Base-by-base conservation (phyloP, 2,329 filamentous ascomycete species). In the Monosporascus sp. region DNA sequence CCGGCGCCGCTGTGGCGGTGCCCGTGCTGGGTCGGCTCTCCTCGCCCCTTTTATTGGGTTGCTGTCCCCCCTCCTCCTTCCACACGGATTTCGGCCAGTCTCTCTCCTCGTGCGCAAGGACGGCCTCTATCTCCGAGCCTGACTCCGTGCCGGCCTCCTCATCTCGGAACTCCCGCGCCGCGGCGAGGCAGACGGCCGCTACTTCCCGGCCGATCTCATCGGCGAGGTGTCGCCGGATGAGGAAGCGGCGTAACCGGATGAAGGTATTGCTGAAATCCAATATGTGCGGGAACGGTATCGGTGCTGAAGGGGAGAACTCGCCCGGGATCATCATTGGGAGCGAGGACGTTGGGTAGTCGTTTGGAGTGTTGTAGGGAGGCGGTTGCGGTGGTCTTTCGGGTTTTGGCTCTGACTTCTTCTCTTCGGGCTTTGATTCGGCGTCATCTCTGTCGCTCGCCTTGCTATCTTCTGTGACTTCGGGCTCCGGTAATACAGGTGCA, bases 201-300 rank as follows among this genome's bases (percentile, higher is more conserved):
- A 95, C 91, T 59, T 97, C 85, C 43, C 90, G 86, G 50, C 94
- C 94, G 56, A 97, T 85, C 46, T 86, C 80, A 66, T 99, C 93
- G 58, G 93, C 93, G n/a, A 96, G 79, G 58, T 83, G 75, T 51
- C 94, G 87, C 56, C 87, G 86, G 69, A 87, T 96, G 56, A 99
- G 78, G 79, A 92, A 99, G 59, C 94, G 88, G 66, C 88, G 88
- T 56, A 97, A 79, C 56, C 94, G 87, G 59, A 86, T 88, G 1
- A 91, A 89, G 3, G 93, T 97, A 74, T 94, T 93, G 58, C 89
- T 76, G 77, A 99, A 96, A 56, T 94, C 94, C 31, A 99, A 86
- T 54, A 97, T 82, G 69, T 97, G 93, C 1, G 93, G 93, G 70
- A 96, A 89, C 43, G 83, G 77, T 55, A 99, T 80, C 16, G 88